Evolutionary conservation across 2,329 filamentous ascomycete genomes (phyloP).

Genomic region (Ophiosphaerella herpotricha): DNA sequence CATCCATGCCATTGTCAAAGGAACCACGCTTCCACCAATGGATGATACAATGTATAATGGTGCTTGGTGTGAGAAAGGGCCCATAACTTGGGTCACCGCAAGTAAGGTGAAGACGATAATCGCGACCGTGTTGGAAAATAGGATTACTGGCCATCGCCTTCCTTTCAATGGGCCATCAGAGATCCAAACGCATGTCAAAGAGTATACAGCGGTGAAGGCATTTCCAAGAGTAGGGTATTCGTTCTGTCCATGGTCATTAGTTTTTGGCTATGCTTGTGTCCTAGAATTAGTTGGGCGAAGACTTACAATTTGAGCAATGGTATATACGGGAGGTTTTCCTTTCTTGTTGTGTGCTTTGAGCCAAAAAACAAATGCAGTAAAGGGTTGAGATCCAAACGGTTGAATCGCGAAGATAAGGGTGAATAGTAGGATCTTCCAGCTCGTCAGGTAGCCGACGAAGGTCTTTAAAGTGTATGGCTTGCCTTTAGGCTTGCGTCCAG

Average conservation of each 20-base stretch:
- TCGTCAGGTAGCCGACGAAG: conserved; percentile 12
- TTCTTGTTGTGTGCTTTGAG: conserved; percentile 24
- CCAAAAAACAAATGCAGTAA: conserved; percentile 19
- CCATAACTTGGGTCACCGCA: conserved; percentile 20
- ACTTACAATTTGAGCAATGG: conserved; percentile 21
- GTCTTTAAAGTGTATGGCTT: conserved; percentile 13
- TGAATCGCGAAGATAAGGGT: conserved; percentile 21
- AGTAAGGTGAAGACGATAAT: conserved; percentile 24
- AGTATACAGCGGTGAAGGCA: conserved; percentile 27
- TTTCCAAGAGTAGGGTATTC: conserved; percentile 24
- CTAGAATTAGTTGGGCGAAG: no score
- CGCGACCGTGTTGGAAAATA: conserved; percentile 24
- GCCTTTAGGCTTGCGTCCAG: conserved; percentile 15
- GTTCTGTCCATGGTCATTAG: conserved; percentile 3
- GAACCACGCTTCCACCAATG: conserved; percentile 17
- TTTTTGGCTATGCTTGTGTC: no score
- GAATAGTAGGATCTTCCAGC: conserved; percentile 19
- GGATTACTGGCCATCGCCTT: conserved; percentile 22
- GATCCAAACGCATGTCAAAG: conserved; percentile 22
- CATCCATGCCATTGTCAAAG: conserved; percentile 21
- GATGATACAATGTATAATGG: conserved; percentile 18
- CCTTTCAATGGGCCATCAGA: conserved; percentile 23
- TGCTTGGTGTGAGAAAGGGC: conserved; percentile 18
- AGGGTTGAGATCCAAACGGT: conserved; percentile 22
- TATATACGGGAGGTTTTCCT: conserved; percentile 19